A percentile compares a stretch with the other conserved stretches of the same genome.
phyloP scores from a whole-genome alignment of 2,329 filamentous ascomycete species.

The Botrytis tulipae region DNA sequence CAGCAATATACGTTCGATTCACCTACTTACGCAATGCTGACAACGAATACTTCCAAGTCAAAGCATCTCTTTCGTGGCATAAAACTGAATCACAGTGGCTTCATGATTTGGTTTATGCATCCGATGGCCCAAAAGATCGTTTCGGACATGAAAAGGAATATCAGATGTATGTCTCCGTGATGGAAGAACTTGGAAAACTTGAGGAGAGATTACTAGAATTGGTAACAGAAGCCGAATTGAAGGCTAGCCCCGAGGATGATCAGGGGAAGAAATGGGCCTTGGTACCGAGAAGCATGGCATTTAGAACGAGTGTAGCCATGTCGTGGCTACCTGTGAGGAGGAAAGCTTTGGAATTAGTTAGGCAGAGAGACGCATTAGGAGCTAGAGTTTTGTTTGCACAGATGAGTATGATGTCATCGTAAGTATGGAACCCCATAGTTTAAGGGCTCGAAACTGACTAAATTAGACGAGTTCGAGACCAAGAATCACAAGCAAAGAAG shows the following conservation, averaged over 20 bases:
- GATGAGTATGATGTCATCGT: constrained; percentile 50
- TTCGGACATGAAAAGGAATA: constrained; percentile 41
- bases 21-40: constrained; percentile 48
- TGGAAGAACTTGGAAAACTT: constrained; percentile 47
- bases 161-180: constrained; percentile 49
- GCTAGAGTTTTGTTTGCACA: constrained; percentile 49
- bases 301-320: constrained; percentile 44
- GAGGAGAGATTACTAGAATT: constrained; percentile 47
- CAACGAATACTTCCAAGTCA: constrained; percentile 49
- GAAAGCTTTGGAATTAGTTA: constrained; percentile 47
- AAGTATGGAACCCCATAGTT: constrained; percentile 23
- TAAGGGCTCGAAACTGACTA: not conserved
- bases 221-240: constrained; percentile 45
- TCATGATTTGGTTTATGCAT: constrained; percentile 42
- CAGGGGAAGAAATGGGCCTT: constrained; percentile 41
- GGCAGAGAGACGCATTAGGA: constrained; percentile 47
- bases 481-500: constrained; percentile 28
- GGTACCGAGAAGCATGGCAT: constrained; percentile 42
- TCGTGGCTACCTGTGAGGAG: constrained; percentile 46
- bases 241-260: constrained; percentile 25
- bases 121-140: not conserved
- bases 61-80: constrained; percentile 48
- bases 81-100: constrained; percentile 50
- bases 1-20: constrained; percentile 46
- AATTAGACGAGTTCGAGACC: constrained; percentile 32